Base-by-base conservation (phyloP, 495 filamentous ascomycete species). In the Articulospora tetracladia region DNA sequence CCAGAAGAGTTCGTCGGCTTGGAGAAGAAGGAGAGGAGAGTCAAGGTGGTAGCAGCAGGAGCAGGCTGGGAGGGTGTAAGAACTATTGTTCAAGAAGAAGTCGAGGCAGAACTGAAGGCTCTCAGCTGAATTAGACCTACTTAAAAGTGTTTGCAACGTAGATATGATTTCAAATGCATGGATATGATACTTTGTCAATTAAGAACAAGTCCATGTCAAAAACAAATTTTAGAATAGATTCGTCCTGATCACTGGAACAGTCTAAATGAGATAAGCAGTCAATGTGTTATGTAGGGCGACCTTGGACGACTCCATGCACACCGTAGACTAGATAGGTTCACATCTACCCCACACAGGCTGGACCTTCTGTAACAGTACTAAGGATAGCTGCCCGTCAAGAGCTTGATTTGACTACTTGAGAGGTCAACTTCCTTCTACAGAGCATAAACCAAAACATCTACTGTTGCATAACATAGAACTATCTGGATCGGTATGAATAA, bases 1-100 rank as follows among this genome's bases (percentile, higher is more conserved):
- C 93, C 93, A 7, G 69, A 82, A 55, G 89, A 96, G 72, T 89
- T 97, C 65, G 74, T 83, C 23, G 92, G 85, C 7, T 70, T 97
- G 30, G 83, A 87, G 69, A 67, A 84, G 47, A 84, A 79, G 76
- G 80, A 87, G 69, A 82, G 74, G 73, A 74, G 86, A 46, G 80
- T 91, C 2, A 81, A 65, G 17, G 70, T 74, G 10, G 79, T 86
- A 4, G 75, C 69, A n/a, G 79, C 74, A 55, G 74, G 74, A 46
- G 72, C 69, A 17, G 82, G 83, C 39, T 73, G 80, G 61, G 77
- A 84, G 62, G 61, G 80, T 26, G 77, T 87, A 1, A 82, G 79
- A 71, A 67, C 72, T 53, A 76, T 83, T 59, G 77, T 87, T 0
- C 76, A 78, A 62, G 73, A 81, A 66, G 79, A 83, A 68, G 66